Base-by-base conservation (phyloP, 768 basidiomycete genomes). In the Lentinula lateritia region DNA sequence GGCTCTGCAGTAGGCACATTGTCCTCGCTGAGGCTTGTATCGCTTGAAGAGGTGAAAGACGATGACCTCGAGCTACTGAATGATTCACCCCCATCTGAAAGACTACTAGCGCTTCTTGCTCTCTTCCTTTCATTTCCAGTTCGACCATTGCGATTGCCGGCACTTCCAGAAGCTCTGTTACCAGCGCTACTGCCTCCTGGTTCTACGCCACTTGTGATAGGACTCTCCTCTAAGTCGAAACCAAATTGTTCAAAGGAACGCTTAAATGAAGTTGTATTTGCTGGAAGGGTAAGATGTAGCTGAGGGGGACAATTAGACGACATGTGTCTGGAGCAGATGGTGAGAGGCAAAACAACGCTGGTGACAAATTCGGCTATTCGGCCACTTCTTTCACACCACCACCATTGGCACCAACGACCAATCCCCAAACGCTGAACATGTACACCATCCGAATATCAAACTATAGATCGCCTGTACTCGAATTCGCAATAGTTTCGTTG, bases 181-280 rank as follows among this genome's bases (percentile, higher is more conserved):
- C 69, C 59, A 63, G 72, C 55, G 32, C 66, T 69, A 62, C 73
- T 75, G 56, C 68, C 61, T 63, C 73, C 70, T 50, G 69, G 61
- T 6, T 67, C 65, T 10, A 71, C 64, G 35, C 64, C 57, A 45
- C 66, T 66, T 6, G 55, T 13, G 52, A 66, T 68, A 8, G 82
- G 80, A 61, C 79, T 79, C 18, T 81, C 81, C 34, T 52, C 50
- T 48, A 84, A 72, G 73, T 85, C 83, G 62, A 83, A 81, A 35
- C 81, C 82, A 63, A 81, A 83, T 66, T 84, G 78, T 59, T 83
- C 70, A 68, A 86, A 86, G 13, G 83, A 82, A 50, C 84, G 78
- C 66, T 86, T 86, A 74, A 86, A 85, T 16, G 82, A 83, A 0
- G 81, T 80, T 1, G 81, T 76, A 59, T 69, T 76, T 1, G 78